A percentile compares a stretch with the other conserved stretches of the same genome.
These are phyloP conservation scores for Amaranthus cruentus DNA, from an alignment of 148 eudicot genomes.

Conservation along the genomic window DNA sequence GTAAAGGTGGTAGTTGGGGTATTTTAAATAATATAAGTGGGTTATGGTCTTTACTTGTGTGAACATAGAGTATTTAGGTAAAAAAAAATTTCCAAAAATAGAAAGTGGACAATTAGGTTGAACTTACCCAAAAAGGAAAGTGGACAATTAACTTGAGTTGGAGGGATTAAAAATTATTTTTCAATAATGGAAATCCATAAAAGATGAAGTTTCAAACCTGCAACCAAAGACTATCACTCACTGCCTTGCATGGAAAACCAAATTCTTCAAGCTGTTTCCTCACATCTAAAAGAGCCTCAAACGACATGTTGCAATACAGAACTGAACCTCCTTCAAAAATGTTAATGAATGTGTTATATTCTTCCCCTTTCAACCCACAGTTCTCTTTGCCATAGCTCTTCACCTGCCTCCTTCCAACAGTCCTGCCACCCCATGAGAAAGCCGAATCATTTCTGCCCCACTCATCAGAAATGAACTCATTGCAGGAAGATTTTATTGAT, in stretches of 20 bases:
- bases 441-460: constrained; percentile 63
- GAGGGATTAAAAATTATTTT: not conserved
- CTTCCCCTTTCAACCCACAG: constrained; percentile 61
- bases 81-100: too few species aligned
- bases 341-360: constrained; percentile 78
- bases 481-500: constrained; percentile 50
- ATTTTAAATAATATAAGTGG: too few species aligned
- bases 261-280: constrained; percentile 96
- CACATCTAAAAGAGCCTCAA: constrained; percentile 89
- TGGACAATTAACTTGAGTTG: too few species aligned
- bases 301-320: constrained; percentile 91
- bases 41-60: too few species aligned
- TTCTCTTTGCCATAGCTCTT: constrained; percentile 46
- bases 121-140: too few species aligned
- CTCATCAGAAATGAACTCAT: constrained; percentile 54
- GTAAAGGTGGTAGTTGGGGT: too few species aligned
- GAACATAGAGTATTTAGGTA: too few species aligned
- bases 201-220: constrained; percentile 56
- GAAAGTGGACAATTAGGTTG: too few species aligned
- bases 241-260: constrained; percentile 96
- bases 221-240: constrained; percentile 95
- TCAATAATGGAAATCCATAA: not conserved
- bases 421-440: constrained; percentile 86
- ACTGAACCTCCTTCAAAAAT: constrained; percentile 94
- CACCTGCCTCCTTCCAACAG: constrained; percentile 72